These are phyloP conservation scores for Volvariella volvacea DNA, from an alignment of 1,284 basidiomycete genomes.

Conservation along the genomic window DNA sequence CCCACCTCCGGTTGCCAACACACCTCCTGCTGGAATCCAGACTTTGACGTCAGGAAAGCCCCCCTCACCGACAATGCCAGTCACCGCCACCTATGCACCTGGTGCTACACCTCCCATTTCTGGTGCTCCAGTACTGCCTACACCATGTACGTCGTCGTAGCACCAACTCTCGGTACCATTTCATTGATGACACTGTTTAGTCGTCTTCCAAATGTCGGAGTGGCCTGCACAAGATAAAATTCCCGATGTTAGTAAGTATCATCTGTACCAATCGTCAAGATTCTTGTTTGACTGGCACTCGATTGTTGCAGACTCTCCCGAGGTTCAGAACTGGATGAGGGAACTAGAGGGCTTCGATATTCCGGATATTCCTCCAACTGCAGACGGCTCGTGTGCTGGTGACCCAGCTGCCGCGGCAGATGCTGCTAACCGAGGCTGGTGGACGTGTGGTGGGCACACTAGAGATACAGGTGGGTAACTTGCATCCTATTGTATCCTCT, in stretches of 20 bases:
- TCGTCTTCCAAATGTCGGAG: constrained; percentile 37
- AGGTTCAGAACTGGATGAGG: constrained; percentile 71
- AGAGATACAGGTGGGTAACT: constrained; percentile 34
- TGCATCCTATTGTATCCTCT: constrained; percentile 1
- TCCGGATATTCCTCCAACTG: constrained; percentile 54
- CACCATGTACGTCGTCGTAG: constrained; percentile 52
- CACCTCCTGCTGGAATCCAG: constrained; percentile 35
- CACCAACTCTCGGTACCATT: background rate
- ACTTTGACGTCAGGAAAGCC: constrained; percentile 63
- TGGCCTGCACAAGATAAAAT: constrained; percentile 70
- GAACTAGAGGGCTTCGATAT: constrained; percentile 69
- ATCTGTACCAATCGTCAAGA: no score
- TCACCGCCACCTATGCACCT: constrained; percentile 45
- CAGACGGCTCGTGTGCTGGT: constrained; percentile 59
- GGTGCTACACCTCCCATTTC: constrained; percentile 56
- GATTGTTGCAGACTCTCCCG: constrained; percentile 38
- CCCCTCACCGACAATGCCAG: constrained; percentile 41
- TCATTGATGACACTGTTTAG: constrained; percentile 22
- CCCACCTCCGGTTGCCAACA: constrained; percentile 15
- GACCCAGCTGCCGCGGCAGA: constrained; percentile 54
- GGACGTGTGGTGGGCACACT: constrained; percentile 85
- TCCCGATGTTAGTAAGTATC: constrained; percentile 51
- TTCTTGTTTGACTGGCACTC: constrained; percentile 1
- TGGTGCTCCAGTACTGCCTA: constrained; percentile 61
- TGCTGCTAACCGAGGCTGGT: constrained; percentile 66